Conservation (phyloP, 768 basidiomycete genomes). For the Harrya chromipes region DNA sequence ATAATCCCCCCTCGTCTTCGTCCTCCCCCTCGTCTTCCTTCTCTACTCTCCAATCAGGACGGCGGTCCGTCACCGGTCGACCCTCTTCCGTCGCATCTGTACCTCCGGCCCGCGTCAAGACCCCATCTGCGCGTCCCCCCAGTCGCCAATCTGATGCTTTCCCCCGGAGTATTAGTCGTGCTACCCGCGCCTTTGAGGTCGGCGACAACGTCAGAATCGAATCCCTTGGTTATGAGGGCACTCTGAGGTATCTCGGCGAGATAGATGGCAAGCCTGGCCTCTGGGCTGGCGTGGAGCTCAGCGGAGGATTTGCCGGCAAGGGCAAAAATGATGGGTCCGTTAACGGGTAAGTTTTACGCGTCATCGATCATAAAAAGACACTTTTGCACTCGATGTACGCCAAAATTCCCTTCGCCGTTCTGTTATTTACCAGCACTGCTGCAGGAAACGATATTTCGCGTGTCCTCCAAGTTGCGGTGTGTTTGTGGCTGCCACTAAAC, state of each 20-base stretch:
- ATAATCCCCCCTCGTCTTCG: conserved; percentile 40
- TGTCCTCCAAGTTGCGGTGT: conserved; percentile 89
- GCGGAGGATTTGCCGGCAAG: conserved; percentile 80
- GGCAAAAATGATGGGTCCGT: conserved; percentile 96
- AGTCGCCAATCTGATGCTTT: conserved; percentile 68
- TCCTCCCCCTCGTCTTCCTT: conserved; percentile 45
- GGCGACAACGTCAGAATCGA: conserved; percentile 87
- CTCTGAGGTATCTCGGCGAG: conserved; percentile 73
- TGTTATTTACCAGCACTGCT: conserved; percentile 9
- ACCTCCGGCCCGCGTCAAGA: conserved; percentile 45
- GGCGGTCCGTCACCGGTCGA: conserved; percentile 49
- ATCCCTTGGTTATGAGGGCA: conserved; percentile 85
- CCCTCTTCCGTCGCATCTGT: conserved; percentile 63
- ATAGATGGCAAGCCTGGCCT: conserved; percentile 87
- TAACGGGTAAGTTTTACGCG: conserved; percentile 60
- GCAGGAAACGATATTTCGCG: conserved; percentile 77
- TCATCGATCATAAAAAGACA: not conserved
- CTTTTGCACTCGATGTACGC: not conserved
- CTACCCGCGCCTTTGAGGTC: conserved; percentile 51
- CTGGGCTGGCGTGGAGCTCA: conserved; percentile 93
- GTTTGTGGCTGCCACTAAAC: conserved; percentile 80
- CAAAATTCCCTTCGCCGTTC: not conserved
- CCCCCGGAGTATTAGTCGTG: conserved; percentile 44
- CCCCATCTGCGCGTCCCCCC: conserved; percentile 53
- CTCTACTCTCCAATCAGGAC: conserved; percentile 40